Percentiles rank a stretch among this genome's conserved stretches.
phyloP scores from a whole-genome alignment of 2,329 filamentous ascomycete genomes.

The Helicocarpus griseus region DNA sequence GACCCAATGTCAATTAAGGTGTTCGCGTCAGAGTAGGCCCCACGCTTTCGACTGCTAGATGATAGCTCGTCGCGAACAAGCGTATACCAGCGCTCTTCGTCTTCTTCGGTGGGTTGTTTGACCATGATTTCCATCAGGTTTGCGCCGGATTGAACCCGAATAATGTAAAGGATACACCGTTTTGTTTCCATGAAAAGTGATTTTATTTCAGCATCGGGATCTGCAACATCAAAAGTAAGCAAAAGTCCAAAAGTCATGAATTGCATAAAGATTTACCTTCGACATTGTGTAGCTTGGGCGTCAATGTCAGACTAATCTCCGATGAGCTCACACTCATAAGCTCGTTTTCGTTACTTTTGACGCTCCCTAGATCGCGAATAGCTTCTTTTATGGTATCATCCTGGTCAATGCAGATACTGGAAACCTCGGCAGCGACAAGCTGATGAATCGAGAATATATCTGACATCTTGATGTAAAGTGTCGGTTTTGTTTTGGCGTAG shows the following conservation, averaged over 20 bases:
- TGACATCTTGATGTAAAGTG: slow-evolving; percentile 97
- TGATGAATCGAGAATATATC: slow-evolving; percentile 96
- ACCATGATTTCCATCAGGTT: slow-evolving; percentile 94
- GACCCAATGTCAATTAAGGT: slow-evolving; percentile 76
- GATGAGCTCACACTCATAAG: slow-evolving; percentile 76
- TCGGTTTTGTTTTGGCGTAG: slow-evolving; percentile 91
- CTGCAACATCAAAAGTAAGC: slow-evolving; percentile 29
- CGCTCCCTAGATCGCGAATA: slow-evolving; percentile 85
- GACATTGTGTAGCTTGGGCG: slow-evolving; percentile 77
- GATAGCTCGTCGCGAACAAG: slow-evolving; percentile 74
- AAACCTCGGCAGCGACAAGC: slow-evolving; percentile 69
- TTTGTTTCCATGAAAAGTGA: slow-evolving; percentile 97
- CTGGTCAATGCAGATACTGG: slow-evolving; percentile 63
- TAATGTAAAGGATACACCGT: slow-evolving; percentile 93
- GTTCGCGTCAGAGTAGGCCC: slow-evolving; percentile 82
- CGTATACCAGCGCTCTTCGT: slow-evolving; percentile 78
- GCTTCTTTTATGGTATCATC: slow-evolving; percentile 89
- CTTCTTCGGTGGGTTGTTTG: slow-evolving; percentile 75
- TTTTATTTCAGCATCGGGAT: slow-evolving; percentile 87
- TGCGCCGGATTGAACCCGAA: slow-evolving; percentile 82
- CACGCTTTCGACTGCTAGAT: slow-evolving; percentile 57
- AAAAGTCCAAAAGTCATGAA: background rate
- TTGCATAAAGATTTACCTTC: slow-evolving; percentile 44
- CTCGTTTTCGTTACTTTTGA: slow-evolving; percentile 92
- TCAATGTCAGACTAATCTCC: slow-evolving; percentile 84